Conservation (phyloP, 352 stramenopile species). For the Phytophthora citricola region DNA sequence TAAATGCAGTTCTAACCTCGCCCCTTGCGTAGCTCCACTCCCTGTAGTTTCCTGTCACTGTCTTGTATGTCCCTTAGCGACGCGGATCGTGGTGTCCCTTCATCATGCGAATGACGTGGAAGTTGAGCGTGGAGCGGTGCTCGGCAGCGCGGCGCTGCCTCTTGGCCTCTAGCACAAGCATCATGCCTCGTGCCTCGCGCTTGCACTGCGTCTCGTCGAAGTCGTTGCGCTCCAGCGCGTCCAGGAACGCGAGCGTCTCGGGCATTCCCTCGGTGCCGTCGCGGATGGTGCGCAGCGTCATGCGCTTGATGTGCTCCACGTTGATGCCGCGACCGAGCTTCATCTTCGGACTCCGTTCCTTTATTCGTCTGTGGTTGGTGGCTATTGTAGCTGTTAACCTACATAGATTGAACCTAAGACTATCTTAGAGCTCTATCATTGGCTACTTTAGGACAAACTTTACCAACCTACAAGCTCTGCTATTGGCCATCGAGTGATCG, state of each 20-base stretch:
- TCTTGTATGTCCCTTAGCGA: constrained; percentile 18
- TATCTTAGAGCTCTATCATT: too few species aligned
- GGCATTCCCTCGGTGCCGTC: constrained; percentile 79
- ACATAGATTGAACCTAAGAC: too few species aligned
- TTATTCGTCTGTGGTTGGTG: constrained; percentile 20
- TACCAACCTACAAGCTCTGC: too few species aligned
- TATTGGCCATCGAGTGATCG: background rate
- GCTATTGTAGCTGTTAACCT: too few species aligned
- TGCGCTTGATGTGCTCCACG: constrained; percentile 91
- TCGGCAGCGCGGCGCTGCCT: constrained; percentile 63
- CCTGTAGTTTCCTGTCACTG: constrained; percentile 9
- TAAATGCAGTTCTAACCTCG: background rate
- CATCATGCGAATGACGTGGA: constrained; percentile 90
- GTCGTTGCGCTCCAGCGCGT: constrained; percentile 81
- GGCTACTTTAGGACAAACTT: too few species aligned
- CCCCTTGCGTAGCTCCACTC: background rate
- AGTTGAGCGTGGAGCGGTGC: constrained; percentile 88
- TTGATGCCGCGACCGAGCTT: constrained; percentile 84
- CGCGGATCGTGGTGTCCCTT: constrained; percentile 60
- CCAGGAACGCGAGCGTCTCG: constrained; percentile 88
- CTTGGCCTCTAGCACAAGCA: constrained; percentile 79
- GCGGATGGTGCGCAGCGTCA: constrained; percentile 87
- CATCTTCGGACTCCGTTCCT: constrained; percentile 30
- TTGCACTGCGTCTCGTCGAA: constrained; percentile 87
- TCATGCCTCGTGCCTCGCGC: constrained; percentile 81